Conservation (phyloP, 768 basidiomycete species). For the Fomitopsis serialis region DNA sequence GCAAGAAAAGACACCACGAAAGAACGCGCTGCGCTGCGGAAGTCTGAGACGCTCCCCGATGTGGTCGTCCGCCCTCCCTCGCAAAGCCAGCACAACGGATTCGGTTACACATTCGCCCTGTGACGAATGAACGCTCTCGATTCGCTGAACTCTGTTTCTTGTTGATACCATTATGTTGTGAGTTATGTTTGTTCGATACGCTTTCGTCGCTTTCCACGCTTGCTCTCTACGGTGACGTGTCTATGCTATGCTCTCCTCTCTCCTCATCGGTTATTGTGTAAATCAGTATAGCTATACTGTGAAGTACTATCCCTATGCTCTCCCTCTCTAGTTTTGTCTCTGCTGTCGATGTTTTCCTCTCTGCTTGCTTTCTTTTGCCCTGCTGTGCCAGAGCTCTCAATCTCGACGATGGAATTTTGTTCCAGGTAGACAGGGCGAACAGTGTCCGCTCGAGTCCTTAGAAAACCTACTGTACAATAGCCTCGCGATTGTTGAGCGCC, state of each 20-base stretch:
- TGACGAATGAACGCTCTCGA: constrained; percentile 6
- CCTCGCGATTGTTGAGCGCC: background rate
- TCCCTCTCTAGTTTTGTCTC: background rate
- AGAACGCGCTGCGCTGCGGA: constrained; percentile 50
- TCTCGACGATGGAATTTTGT: background rate
- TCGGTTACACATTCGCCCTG: constrained; percentile 39
- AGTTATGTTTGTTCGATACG: constrained; percentile 7
- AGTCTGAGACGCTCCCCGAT: constrained; percentile 51
- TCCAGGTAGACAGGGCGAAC: background rate
- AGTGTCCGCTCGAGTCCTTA: background rate
- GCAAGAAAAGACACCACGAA: constrained; percentile 59
- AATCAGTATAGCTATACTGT: constrained; percentile 12
- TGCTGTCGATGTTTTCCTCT: constrained; percentile 5
- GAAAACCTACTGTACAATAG: background rate
- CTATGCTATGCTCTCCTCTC: constrained; percentile 12
- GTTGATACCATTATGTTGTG: constrained; percentile 9
- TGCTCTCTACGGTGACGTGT: constrained; percentile 1
- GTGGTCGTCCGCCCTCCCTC: constrained; percentile 62
- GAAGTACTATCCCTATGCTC: constrained; percentile 9
- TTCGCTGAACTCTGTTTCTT: constrained; percentile 9
- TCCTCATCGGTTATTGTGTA: background rate
- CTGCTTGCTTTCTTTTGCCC: constrained; percentile 3
- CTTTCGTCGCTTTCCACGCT: constrained; percentile 4
- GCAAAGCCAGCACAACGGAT: constrained; percentile 37
- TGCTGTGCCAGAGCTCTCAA: constrained; percentile 7